These are phyloP conservation scores for Solanum hybrid DNA, from an alignment of 305 asterid genomes.

Conservation along the genomic window DNA sequence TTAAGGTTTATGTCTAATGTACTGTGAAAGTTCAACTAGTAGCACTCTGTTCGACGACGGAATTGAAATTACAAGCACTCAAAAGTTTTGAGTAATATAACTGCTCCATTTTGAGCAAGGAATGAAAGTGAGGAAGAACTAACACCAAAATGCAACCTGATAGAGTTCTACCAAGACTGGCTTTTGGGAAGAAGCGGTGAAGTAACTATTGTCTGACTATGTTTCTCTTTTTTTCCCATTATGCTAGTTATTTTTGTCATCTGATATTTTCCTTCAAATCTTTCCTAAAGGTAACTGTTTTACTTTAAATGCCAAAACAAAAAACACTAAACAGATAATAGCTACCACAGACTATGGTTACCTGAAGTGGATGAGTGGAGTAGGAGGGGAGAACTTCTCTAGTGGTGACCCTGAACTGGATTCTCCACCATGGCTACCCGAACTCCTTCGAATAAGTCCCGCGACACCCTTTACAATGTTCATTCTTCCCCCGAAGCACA, in stretches of 20 bases:
- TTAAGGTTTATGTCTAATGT: not conserved
- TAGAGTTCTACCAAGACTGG: not conserved
- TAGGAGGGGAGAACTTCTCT: conserved; percentile 58
- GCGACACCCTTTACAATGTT: conserved; percentile 93
- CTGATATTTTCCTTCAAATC: not conserved
- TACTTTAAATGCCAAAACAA: not conserved
- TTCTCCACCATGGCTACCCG: conserved; percentile 64
- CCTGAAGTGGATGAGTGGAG: conserved; percentile 66
- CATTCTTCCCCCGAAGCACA: conserved; percentile 40
- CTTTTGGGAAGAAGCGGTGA: not conserved
- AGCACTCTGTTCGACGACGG: not conserved
- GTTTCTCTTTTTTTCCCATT: not conserved
- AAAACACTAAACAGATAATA: not conserved
- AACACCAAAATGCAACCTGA: not conserved
- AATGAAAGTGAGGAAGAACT: not conserved
- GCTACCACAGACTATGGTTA: conserved; percentile 8
- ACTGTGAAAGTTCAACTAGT: not conserved
- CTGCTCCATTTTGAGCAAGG: not conserved
- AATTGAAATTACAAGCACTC: not conserved
- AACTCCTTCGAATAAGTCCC: conserved; percentile 74
- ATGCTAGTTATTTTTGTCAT: not conserved
- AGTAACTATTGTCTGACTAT: not conserved
- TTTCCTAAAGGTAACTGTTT: not conserved
- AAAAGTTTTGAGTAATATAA: not conserved
- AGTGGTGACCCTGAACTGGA: conserved; percentile 34